Evolutionary conservation across 352 stramenopile species (phyloP), one percentile per base, ranked within the genome.

Genomic region (Detonula confervacea): DNA sequence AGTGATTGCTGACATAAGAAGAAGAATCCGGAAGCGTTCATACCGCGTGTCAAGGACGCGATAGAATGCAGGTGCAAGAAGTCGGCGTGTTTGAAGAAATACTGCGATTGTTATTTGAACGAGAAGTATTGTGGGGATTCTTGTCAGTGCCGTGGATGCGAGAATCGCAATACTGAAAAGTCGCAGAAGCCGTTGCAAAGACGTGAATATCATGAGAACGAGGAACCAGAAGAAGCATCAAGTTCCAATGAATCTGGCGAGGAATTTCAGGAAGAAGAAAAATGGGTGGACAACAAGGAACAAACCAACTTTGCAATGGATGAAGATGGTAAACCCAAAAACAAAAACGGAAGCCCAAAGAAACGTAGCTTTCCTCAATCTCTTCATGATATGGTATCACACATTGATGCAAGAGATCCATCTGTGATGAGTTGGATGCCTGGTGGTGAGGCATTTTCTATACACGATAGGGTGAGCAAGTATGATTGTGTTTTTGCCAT

Each of bases 21-120:
- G 14, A 93, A 92, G 57, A 95, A 96, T 68, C 82, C 92, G 0
- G 84, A 92, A 61, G 92, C 88, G 1, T 95, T 95, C 66, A 83
- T 84, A 30, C 76, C 68, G 11, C 94, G 96, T 39, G 44, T 57
- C 16, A 75, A 79, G 24, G 61, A 55, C 1, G 57, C 49, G 12
- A 46, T 42, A 16, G 94, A 95, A 24, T 98, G 97, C 77, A 95
- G 94, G 73, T 99, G 97, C 90, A 98, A 98, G 72, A 97, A 97
- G 77, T 97, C 94, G 67, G 95, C 95, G 77, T 99, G 96, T 91
- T 82, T 98, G 20, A 99, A 98, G 84, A 98, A 98, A 68, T 98
- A 99, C 88, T 99, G 97, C 90, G 97, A 99, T 59, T 71, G 62
- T 29, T 71, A 61, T 27, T 37, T 49, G 27, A n/a, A 59, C 49